Evolutionary conservation across 2,329 filamentous ascomycete genomes (phyloP).

Genomic region (Talaromyces sp.): DNA sequence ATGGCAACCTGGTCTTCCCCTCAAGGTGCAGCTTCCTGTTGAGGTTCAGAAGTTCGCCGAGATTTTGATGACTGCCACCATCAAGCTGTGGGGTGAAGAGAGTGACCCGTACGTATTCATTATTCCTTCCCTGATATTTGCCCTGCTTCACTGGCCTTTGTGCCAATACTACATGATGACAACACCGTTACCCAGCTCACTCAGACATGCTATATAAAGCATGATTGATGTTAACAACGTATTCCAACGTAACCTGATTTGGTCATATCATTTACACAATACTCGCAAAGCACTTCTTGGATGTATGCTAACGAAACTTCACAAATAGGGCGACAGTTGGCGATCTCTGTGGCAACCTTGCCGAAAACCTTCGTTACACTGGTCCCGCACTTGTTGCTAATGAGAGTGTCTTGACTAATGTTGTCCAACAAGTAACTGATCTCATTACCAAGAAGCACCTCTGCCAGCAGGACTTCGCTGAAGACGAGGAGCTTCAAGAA

Average conservation of each 20-base stretch:
- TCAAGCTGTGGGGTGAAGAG: constrained; percentile 83
- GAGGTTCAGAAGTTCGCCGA: constrained; percentile 82
- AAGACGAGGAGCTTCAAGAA: constrained; percentile 71
- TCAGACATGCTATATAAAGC: constrained; percentile 70
- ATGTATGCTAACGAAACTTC: constrained; percentile 12
- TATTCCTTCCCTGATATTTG: constrained; percentile 9
- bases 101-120: constrained; percentile 74
- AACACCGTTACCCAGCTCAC: constrained; percentile 98
- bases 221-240: constrained; percentile 85
- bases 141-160: background rate
- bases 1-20: constrained; percentile 82
- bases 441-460: constrained; percentile 87
- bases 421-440: constrained; percentile 67
- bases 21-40: constrained; percentile 69
- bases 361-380: constrained; percentile 82
- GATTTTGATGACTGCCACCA: constrained; percentile 75
- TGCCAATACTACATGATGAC: constrained; percentile 65
- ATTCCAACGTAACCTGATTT: constrained; percentile 44
- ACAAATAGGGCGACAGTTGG: constrained; percentile 71
- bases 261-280: constrained; percentile 14
- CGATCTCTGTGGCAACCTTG: constrained; percentile 90
- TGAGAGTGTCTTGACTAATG: constrained; percentile 66
- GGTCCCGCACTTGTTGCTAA: constrained; percentile 79
- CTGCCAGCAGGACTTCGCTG: constrained; percentile 84
- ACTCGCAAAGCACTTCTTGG: background rate